Percentiles rank a stretch among this genome's conserved stretches.
phyloP scores from a whole-genome alignment of 805 yeast genomes.

The Starmerella bombi region DNA sequence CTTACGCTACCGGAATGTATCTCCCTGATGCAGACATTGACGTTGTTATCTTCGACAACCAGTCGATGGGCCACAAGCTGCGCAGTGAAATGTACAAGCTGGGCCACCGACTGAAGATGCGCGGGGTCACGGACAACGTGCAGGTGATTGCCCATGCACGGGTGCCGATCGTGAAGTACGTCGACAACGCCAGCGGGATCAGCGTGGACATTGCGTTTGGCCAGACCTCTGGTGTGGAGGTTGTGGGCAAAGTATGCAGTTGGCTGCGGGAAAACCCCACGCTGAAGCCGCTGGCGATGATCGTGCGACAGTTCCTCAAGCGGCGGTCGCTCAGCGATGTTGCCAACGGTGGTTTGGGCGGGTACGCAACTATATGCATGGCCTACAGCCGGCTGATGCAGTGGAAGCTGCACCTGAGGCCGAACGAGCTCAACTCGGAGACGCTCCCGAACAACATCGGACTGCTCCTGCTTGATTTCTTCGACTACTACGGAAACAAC shows the following conservation, averaged over 20 bases:
- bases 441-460: conserved; percentile 56
- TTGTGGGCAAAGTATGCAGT: conserved; percentile 59
- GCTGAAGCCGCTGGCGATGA: conserved; percentile 63
- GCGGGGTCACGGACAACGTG: conserved; percentile 48
- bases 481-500: conserved; percentile 80
- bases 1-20: conserved; percentile 84
- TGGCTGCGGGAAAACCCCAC: conserved; percentile 73
- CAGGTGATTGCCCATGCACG: conserved; percentile 83
- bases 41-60: conserved; percentile 50
- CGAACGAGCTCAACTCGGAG: background rate
- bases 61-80: conserved; percentile 36
- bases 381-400: conserved; percentile 72
- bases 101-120: conserved; percentile 51
- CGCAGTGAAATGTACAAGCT: conserved; percentile 58
- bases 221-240: conserved; percentile 64
- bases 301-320: conserved; percentile 72
- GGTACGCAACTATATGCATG: conserved; percentile 81
- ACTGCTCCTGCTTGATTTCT: conserved; percentile 73
- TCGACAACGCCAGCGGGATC: conserved; percentile 54
- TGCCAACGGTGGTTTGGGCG: conserved; percentile 89
- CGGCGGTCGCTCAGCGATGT: conserved; percentile 72
- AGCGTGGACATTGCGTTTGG: conserved; percentile 88
- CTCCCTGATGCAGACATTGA: conserved; percentile 94
- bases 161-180: conserved; percentile 87
- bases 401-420: conserved; percentile 37